Evolutionary conservation across 495 filamentous ascomycete species (phyloP).

Genomic region (Saxophila tyrrhenica): DNA sequence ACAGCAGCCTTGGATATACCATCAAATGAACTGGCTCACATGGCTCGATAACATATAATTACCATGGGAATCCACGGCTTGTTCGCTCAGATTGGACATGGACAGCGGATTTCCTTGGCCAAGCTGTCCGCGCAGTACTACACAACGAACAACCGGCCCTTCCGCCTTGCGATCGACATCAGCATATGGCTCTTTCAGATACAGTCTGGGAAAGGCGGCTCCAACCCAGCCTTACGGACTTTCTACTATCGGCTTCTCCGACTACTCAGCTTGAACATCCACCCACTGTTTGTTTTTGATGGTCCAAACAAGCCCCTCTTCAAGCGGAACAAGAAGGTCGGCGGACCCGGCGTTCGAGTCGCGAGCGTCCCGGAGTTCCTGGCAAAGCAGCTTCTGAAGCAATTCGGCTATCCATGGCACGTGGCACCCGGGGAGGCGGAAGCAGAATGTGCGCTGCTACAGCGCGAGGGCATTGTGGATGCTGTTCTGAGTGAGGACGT

Average conservation of each 20-base stretch:
- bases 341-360: constrained; percentile 32
- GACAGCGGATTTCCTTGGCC: constrained; percentile 68
- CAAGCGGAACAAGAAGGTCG: constrained; percentile 62
- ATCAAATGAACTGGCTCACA: too few relatives aligned
- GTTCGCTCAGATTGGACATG: constrained; percentile 75
- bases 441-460: constrained; percentile 84
- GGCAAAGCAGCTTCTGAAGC: constrained; percentile 62
- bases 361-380: constrained; percentile 37
- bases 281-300: constrained; percentile 93
- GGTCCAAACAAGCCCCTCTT: constrained; percentile 80
- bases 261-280: constrained; percentile 65
- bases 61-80: constrained; percentile 47
- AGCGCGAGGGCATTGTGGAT: constrained; percentile 77
- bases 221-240: constrained; percentile 82
- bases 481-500: constrained; percentile 95
- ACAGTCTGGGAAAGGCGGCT: constrained; percentile 71
- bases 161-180: constrained; percentile 86
- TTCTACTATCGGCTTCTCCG: constrained; percentile 86
- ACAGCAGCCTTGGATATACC: too few relatives aligned
- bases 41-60: neutral
- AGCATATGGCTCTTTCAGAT: constrained; percentile 97
- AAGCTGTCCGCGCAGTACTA: constrained; percentile 70
- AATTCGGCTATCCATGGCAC: constrained; percentile 77
- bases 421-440: constrained; percentile 93
- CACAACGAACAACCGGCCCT: constrained; percentile 54